phyloP scores from a whole-genome alignment of 495 filamentous ascomycete species.

The Penicillium roqueforti region DNA sequence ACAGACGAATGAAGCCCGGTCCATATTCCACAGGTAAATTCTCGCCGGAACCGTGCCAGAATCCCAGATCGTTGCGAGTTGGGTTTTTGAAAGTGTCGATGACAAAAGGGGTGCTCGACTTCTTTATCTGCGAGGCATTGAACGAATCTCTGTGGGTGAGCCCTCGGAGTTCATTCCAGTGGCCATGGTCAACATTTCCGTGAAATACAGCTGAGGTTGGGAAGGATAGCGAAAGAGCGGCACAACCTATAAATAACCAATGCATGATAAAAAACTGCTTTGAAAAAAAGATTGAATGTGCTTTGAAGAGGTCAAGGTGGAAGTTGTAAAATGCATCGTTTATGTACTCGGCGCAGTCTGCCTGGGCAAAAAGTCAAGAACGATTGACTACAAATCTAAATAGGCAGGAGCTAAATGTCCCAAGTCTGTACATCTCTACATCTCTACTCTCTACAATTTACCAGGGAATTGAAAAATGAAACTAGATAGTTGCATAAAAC shows the following conservation, averaged over 20 bases:
- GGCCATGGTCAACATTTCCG: not conserved
- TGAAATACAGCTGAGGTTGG: not conserved
- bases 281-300: not conserved
- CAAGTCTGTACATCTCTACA: not conserved
- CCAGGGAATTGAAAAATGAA: not conserved
- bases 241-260: conserved; percentile 2
- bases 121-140: not conserved
- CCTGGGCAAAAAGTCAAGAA: not conserved
- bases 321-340: not conserved
- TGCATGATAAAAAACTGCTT: not conserved
- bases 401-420: not conserved
- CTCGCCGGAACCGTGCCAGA: conserved; percentile 70
- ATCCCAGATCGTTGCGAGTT: conserved; percentile 58
- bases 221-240: conserved; percentile 1
- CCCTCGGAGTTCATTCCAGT: conserved; percentile 5
- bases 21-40: conserved; percentile 50
- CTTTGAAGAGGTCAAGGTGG: not conserved
- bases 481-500: not conserved
- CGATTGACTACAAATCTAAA: not conserved
- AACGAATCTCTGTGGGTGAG: not conserved
- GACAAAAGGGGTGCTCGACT: conserved; percentile 37
- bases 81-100: conserved; percentile 61
- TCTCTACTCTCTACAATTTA: not conserved
- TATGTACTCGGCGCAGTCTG: not conserved
- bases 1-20: conserved; percentile 51